Conservation (phyloP, 2,329 filamentous ascomycete genomes). For the Ophiostoma novo-ulmi region DNA sequence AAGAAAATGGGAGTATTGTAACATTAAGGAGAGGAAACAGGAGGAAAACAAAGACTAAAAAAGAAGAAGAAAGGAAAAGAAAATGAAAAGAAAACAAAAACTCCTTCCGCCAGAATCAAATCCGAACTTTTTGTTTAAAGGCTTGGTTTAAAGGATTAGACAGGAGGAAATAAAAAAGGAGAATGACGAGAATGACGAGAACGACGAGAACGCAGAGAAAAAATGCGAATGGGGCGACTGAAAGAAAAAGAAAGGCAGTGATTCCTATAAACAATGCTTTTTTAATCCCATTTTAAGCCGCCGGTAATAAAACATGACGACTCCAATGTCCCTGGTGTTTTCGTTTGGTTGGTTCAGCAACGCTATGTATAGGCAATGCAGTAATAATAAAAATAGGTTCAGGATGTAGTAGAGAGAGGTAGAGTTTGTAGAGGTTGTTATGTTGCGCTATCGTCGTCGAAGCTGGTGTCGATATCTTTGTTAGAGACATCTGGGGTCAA, state of each 20-base stretch:
- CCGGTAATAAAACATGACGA: constrained; percentile 12
- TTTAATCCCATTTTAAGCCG: background rate
- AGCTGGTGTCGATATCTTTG: background rate
- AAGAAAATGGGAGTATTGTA: constrained; percentile 9
- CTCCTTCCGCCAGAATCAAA: constrained; percentile 19
- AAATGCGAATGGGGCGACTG: constrained; percentile 2
- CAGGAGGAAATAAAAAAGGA: constrained; percentile 10
- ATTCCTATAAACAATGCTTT: constrained; percentile 5
- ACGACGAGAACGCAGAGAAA: constrained; percentile 8
- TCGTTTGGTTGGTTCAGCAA: constrained; percentile 10
- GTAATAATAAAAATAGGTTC: background rate
- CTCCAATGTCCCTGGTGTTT: background rate
- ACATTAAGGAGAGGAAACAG: constrained; percentile 5
- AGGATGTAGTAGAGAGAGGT: background rate
- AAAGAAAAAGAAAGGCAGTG: background rate
- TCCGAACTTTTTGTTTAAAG: constrained; percentile 16
- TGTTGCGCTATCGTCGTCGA: background rate
- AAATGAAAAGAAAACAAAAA: constrained; percentile 4
- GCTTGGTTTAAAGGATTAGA: constrained; percentile 10
- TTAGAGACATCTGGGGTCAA: background rate
- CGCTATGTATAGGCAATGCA: constrained; percentile 15
- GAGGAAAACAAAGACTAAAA: constrained; percentile 10
- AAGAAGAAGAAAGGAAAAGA: background rate
- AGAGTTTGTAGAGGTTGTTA: background rate
- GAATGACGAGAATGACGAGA: background rate